Base-by-base conservation (phyloP, 2,329 filamentous ascomycete genomes). In the Ceratocystis lukuohia region DNA sequence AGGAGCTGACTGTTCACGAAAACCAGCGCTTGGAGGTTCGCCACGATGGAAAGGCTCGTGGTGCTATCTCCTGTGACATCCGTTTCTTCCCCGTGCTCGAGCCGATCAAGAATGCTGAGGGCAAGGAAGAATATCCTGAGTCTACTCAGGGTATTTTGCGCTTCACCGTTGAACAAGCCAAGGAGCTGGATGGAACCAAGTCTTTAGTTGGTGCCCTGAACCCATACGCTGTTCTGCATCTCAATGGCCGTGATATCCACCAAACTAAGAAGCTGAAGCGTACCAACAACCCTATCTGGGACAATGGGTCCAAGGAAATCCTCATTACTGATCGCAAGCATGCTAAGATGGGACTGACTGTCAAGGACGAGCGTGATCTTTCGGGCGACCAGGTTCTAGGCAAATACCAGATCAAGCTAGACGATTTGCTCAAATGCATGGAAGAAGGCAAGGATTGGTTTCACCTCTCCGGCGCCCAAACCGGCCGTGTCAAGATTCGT, bases 381-480 rank as follows among this genome's bases (percentile, higher is more conserved):
- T 80, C 85, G 6, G 80, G 86, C 15, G 93, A 99, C 74, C 91
- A 91, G 62, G 83, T 93, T 44, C 78, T 99, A 25, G 94, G 93
- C 68, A 92, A 86, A 30, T 96, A 96, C 75, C 91, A 97, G 75
- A 95, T 99, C 76, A 96, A 92, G 76, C 80, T 99, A 30, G 89
- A 96, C 69, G 93, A 97, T 71, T 88, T 99, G 84, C 78, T 97
- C 30, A 90, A 93, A 66, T 82, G 92, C 74, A 95, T 89, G 84
- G 86, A 86, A 61, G 94, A 96, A 76, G 93, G 94, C 53, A 89
- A 96, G 72, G 91, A 97, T 71, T 99, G 94, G 94, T 99, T 92
- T 79, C 90, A 92, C 69, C 81, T 99, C 33, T 81, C 88, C 57
- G 90, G 89, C 7, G 87, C 84, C 64, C 89, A 91, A 73, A 87